Evolutionary conservation across 75 land plant genomes (phyloP), one percentile per base, ranked within the genome.

Genomic region (Pinus taeda): DNA sequence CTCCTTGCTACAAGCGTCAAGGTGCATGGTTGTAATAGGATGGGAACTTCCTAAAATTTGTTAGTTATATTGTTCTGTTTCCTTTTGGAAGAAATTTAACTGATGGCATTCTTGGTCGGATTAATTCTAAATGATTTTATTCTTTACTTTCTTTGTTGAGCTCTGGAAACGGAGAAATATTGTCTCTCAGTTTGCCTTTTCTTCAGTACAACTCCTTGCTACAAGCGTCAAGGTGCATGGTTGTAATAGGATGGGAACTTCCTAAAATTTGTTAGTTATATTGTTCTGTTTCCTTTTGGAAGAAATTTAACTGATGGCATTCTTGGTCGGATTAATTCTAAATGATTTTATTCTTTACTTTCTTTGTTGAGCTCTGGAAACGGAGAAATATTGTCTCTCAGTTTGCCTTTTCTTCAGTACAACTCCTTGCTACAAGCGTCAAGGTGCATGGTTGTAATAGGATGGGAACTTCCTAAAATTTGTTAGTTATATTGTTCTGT

Each of bases 161-260:
- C 71, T 69, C 42, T n/a, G 55, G 71, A 69, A 69, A n/a, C 49
- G 17, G 71, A 24, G 53, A 69, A 69, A 65, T 65, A 33, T 65
- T 33, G n/a, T 65, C 26, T 61, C 37, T 65, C 53, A 18, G 30
- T 37, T 24, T 65, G 14, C 39, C 17, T 65, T 65, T 65, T 65
- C 39, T 65, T 15, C 53, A 49, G 53, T 49, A 2, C 69, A 15
- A 33, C 15, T 4, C 36, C 36, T 5, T 33, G 69, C 69, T 65
- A 30, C 69, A 15, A 33, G 30, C 42, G 17, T 33, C 20, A 65
- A 65, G 39, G 39, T 30, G 36, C 69, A 65, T 65, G 42, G 20
- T 37, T 65, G 69, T 65, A 65, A 65, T 15, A 65, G 17, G 42
- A 36, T 30, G 69, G 7, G 6, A 65, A 37, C 37, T 0, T 65